Evolutionary conservation across 2,329 filamentous ascomycete species (phyloP).

Genomic region (Colletotrichum scovillei): DNA sequence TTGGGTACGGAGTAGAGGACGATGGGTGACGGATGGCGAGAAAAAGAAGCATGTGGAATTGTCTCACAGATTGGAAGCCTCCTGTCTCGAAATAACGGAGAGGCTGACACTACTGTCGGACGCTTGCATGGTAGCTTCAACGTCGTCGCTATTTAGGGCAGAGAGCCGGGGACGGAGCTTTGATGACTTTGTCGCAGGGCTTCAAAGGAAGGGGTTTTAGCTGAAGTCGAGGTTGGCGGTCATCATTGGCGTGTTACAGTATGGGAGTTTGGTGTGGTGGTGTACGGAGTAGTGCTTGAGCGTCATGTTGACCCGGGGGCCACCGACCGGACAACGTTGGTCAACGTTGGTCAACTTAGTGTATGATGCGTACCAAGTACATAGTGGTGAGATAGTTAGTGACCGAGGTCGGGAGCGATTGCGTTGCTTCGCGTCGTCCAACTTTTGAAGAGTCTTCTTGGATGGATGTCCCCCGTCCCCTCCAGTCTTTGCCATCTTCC

Average conservation of each 20-base stretch:
- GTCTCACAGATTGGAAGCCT: constrained; percentile 17
- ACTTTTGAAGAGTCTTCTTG: not conserved
- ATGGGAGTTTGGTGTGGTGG: not conserved
- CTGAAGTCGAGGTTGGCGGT: not conserved
- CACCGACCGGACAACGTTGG: not conserved
- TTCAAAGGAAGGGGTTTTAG: constrained; percentile 7
- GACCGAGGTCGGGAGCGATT: not conserved
- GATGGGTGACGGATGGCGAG: not conserved
- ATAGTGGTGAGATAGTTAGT: too few species aligned
- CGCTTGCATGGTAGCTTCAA: constrained; percentile 33
- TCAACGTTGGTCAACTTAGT: not conserved
- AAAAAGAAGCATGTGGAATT: not conserved
- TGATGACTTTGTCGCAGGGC: not conserved
- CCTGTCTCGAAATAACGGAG: constrained; percentile 31
- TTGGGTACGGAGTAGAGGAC: not conserved
- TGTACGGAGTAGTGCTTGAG: not conserved
- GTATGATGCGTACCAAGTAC: not conserved
- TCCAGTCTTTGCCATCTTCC: not conserved
- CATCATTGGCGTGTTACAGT: constrained; percentile 6
- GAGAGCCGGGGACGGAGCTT: not conserved
- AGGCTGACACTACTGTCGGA: constrained; percentile 33
- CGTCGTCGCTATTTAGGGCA: constrained; percentile 23
- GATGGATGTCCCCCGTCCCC: not conserved
- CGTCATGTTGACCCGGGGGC: not conserved
- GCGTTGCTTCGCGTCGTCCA: not conserved